These are phyloP conservation scores for Trichoderma sp. DNA, from an alignment of 2,329 filamentous ascomycete species.

Conservation along the genomic window DNA sequence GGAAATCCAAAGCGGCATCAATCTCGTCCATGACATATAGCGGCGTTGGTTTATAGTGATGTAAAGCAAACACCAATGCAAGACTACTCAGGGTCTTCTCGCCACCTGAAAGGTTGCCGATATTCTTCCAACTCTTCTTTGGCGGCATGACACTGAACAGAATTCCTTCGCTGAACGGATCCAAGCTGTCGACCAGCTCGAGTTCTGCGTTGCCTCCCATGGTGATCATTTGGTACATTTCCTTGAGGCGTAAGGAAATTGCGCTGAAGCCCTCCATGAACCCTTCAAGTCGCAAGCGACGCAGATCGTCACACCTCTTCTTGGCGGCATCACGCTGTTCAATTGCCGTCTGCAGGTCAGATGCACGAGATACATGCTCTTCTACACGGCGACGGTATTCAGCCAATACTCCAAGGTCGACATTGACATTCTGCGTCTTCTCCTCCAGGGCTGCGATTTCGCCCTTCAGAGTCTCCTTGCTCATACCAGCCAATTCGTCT, in stretches of 20 bases:
- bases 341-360: conserved; percentile 78
- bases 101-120: conserved; percentile 89
- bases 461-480: conserved; percentile 58
- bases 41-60: conserved; percentile 97
- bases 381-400: conserved; percentile 86
- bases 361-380: conserved; percentile 77
- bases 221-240: conserved; percentile 99
- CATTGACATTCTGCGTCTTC: conserved; percentile 77
- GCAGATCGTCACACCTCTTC: conserved; percentile 87
- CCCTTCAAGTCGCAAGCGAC: conserved; percentile 83
- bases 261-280: conserved; percentile 98
- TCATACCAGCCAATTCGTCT: conserved; percentile 67
- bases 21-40: conserved; percentile 99
- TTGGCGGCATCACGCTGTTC: conserved; percentile 80
- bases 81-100: conserved; percentile 95
- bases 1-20: conserved; percentile 94
- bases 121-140: conserved; percentile 99
- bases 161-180: conserved; percentile 96
- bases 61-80: conserved; percentile 94
- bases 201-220: conserved; percentile 99
- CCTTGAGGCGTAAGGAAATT: conserved; percentile 92
- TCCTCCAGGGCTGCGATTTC: conserved; percentile 63
- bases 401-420: conserved; percentile 83
- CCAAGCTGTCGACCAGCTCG: conserved; percentile 91
- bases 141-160: conserved; percentile 98